Evolutionary conservation across 1,284 basidiomycete species (phyloP).

Genomic region (Athelia psychrophila): DNA sequence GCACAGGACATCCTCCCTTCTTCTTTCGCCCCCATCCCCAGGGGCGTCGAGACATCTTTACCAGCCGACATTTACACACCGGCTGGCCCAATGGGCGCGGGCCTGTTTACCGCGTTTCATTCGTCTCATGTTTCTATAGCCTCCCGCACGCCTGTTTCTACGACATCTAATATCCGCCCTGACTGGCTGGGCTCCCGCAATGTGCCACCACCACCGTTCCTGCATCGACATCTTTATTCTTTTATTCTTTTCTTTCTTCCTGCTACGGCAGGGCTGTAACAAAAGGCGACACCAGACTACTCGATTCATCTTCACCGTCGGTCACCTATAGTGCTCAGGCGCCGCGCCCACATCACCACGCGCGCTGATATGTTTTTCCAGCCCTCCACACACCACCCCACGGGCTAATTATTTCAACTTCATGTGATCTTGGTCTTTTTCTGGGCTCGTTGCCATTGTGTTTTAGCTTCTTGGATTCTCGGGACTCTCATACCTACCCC

Average conservation of each 20-base stretch:
- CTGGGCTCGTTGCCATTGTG: not conserved
- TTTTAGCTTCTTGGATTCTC: not conserved
- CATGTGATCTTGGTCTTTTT: not conserved
- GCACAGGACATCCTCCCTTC: not conserved
- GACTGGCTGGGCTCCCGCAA: not conserved
- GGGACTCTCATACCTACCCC: not conserved
- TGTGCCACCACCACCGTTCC: not conserved
- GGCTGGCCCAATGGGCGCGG: not conserved
- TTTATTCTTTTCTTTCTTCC: not conserved
- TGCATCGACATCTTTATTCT: not conserved
- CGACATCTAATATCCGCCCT: not conserved
- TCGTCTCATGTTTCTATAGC: not conserved
- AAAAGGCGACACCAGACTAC: not conserved
- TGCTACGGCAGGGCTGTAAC: not conserved
- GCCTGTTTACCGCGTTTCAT: not conserved
- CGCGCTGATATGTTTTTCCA: not conserved
- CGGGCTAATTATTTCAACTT: not conserved
- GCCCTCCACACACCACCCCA: not conserved
- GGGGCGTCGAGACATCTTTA: not conserved
- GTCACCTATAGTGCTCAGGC: not conserved
- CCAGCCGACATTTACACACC: not conserved
- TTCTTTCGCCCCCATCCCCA: not conserved
- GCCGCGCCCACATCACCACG: not conserved
- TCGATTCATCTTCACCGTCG: not conserved
- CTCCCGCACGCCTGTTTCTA: not conserved